Evolutionary conservation across 1,139 yeast species (phyloP).

Genomic region (Magnusiomyces tetraspermus): DNA sequence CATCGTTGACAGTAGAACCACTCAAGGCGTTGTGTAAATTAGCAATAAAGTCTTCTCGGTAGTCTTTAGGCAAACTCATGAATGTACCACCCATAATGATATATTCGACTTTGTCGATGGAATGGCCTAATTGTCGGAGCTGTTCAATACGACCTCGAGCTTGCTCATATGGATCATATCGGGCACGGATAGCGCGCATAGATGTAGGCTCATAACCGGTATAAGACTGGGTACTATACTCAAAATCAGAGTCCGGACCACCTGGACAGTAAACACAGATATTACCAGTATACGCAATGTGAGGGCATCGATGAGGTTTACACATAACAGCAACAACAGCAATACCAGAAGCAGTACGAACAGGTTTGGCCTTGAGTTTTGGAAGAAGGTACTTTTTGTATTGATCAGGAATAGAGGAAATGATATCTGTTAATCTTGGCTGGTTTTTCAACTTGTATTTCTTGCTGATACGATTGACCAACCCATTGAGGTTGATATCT

Average conservation of each 20-base stretch:
- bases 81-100: conserved; percentile 99
- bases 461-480: conserved; percentile 76
- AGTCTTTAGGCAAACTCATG: conserved; percentile 85
- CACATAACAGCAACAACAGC: conserved; percentile 99
- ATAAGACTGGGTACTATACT: conserved; percentile 93
- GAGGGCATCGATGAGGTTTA: conserved; percentile 98
- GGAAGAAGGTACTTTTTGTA: conserved; percentile 86
- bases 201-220: conserved; percentile 99
- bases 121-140: conserved; percentile 87
- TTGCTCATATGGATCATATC: conserved; percentile 97
- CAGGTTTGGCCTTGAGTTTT: conserved; percentile 93
- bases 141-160: conserved; percentile 98
- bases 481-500: conserved; percentile 83
- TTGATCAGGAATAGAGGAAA: conserved; percentile 92
- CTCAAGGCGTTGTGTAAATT: conserved; percentile 90
- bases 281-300: conserved; percentile 96
- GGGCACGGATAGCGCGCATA: conserved; percentile 95
- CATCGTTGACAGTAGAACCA: conserved; percentile 78
- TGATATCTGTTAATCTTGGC: conserved; percentile 91
- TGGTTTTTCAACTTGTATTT: conserved; percentile 86
- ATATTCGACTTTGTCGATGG: conserved; percentile 94
- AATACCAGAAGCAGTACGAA: conserved; percentile 92
- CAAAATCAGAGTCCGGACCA: conserved; percentile 98
- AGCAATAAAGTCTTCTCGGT: conserved; percentile 80
- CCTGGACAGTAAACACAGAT: conserved; percentile 99